A percentile compares a stretch with the other conserved stretches of the same genome.
Conservation (phyloP, 805 yeast species). For the Yarrowia phangngaensis region DNA sequence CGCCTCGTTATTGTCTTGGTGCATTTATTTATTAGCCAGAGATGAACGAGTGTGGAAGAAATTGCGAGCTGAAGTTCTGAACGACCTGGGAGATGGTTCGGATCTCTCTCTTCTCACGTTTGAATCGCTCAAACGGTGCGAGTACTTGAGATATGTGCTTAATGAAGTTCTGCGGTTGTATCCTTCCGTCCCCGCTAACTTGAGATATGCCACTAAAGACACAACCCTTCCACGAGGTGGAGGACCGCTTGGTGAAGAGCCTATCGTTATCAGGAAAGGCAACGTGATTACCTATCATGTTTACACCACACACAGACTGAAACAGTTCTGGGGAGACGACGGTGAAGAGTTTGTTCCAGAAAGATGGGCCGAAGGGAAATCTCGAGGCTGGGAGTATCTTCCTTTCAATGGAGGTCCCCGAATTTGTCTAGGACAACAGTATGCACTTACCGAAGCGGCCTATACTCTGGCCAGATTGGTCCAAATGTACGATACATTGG, state of each 20-base stretch:
- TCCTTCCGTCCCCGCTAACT: constrained; percentile 51
- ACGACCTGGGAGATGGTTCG: constrained; percentile 40
- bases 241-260: constrained; percentile 42
- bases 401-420: constrained; percentile 57
- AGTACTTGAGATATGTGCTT: constrained; percentile 47
- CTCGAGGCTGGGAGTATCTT: constrained; percentile 44
- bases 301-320: constrained; percentile 45
- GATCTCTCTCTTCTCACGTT: constrained; percentile 39
- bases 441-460: constrained; percentile 53
- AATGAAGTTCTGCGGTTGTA: constrained; percentile 50
- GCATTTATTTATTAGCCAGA: constrained; percentile 46
- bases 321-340: constrained; percentile 45
- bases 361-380: constrained; percentile 45
- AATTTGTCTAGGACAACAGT: constrained; percentile 54
- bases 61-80: constrained; percentile 43
- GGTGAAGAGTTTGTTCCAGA: constrained; percentile 47
- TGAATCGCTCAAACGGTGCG: constrained; percentile 48
- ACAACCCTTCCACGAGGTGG: constrained; percentile 53
- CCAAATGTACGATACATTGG: constrained; percentile 31
- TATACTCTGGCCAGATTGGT: constrained; percentile 44
- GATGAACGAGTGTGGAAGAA: constrained; percentile 36
- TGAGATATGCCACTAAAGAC: constrained; percentile 46
- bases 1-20: constrained; percentile 48
- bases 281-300: constrained; percentile 43
- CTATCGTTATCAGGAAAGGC: constrained; percentile 46